Conservation (phyloP, 2,329 filamentous ascomycete genomes). For the Pseudogymnoascus sp. region DNA sequence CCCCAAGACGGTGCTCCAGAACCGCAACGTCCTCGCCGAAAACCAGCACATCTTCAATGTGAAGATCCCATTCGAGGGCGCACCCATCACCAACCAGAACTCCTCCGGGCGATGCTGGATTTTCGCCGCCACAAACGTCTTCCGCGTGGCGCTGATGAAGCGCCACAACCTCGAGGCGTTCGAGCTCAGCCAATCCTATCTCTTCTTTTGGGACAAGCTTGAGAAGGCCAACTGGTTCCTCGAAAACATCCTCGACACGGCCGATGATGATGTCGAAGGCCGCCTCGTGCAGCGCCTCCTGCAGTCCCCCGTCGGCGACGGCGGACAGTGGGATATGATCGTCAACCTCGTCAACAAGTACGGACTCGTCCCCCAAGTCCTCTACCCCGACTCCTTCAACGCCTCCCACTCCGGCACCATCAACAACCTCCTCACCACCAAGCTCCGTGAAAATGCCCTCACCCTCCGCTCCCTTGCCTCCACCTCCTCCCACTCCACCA, state of each 20-base stretch:
- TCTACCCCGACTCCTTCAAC: conserved; percentile 79
- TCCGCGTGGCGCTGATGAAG: conserved; percentile 81
- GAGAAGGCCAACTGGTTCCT: conserved; percentile 89
- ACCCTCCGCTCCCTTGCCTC: conserved; percentile 51
- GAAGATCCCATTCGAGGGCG: conserved; percentile 72
- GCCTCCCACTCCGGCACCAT: conserved; percentile 62
- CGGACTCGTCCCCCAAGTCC: conserved; percentile 70
- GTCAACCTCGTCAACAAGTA: conserved; percentile 81
- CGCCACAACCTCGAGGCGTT: conserved; percentile 69
- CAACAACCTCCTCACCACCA: conserved; percentile 69
- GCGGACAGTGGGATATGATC: conserved; percentile 90
- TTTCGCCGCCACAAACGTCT: conserved; percentile 85
- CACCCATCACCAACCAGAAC: conserved; percentile 76
- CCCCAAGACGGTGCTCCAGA: conserved; percentile 56
- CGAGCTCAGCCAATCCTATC: conserved; percentile 78
- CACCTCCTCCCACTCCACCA: conserved; percentile 14
- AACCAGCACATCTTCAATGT: conserved; percentile 79
- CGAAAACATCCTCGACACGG: conserved; percentile 72
- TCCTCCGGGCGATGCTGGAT: conserved; percentile 82
- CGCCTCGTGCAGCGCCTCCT: conserved; percentile 65
- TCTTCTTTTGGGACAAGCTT: conserved; percentile 92
- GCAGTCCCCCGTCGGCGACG: conserved; percentile 62
- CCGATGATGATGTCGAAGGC: conserved; percentile 59
- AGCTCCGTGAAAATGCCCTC: conserved; percentile 80
- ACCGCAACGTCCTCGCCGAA: conserved; percentile 50